Percentiles rank a stretch among this genome's conserved stretches.
Conservation (phyloP, 192 early-diverging fungal genomes). For the Entophlyctis luteolus region DNA sequence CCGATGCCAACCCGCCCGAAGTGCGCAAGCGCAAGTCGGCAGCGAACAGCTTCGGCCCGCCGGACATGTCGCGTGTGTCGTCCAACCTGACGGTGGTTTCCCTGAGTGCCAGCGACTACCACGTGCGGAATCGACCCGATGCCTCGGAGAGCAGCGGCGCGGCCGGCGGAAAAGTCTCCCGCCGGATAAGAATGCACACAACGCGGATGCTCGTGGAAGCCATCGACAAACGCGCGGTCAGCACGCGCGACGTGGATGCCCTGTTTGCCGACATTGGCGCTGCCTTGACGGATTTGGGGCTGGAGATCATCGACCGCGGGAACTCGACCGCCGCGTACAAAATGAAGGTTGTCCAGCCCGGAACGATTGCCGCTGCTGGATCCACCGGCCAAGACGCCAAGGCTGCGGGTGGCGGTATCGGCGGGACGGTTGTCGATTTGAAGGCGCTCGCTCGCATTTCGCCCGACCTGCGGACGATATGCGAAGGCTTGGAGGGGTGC, state of each 20-base stretch:
- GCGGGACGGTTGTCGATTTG: slow-evolving; percentile 6
- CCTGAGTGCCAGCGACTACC: not conserved
- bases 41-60: too few species aligned
- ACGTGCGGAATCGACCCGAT: not conserved
- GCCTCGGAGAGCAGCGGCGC: not conserved
- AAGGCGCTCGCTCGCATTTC: not conserved
- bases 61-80: not conserved
- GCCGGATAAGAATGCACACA: too few species aligned
- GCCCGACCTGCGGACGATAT: not conserved
- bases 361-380: not conserved
- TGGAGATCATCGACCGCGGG: slow-evolving; percentile 4
- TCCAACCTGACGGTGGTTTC: slow-evolving; percentile 6
- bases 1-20: too few species aligned
- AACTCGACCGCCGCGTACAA: not conserved
- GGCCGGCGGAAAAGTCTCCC: too few species aligned
- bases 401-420: not conserved
- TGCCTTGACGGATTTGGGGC: not conserved
- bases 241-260: not conserved
- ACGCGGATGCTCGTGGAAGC: too few species aligned
- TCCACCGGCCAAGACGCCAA: not conserved
- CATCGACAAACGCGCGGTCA: slow-evolving; percentile 20
- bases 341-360: not conserved
- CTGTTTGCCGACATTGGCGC: slow-evolving; percentile 8
- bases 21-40: too few species aligned
- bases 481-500: not conserved